Conservation (phyloP, 1,139 yeast species). For the Geotrichum restrictum region DNA sequence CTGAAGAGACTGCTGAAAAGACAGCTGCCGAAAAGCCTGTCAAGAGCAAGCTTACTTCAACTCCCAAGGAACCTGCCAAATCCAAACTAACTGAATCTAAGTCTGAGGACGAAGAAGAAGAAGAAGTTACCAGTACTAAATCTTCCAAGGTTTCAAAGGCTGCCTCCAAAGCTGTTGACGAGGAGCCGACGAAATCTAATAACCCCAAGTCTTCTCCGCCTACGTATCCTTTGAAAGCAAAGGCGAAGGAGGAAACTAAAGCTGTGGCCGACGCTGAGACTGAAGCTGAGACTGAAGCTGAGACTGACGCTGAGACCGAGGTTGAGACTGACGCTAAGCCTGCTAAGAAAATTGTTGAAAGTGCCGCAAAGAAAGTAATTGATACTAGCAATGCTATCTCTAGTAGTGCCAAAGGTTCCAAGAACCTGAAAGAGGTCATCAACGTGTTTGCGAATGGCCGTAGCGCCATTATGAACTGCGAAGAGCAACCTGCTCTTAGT, state of each 20-base stretch:
- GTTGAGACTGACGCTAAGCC: not conserved
- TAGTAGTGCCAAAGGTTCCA: not conserved
- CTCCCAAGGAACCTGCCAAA: not conserved
- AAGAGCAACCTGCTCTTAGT: conserved; percentile 5
- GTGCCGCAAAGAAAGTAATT: too few species aligned
- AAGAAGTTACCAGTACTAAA: not conserved
- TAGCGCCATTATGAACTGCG: conserved; percentile 7
- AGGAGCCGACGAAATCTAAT: not conserved
- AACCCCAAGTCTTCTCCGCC: not conserved
- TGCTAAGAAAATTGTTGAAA: not conserved
- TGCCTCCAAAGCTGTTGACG: not conserved
- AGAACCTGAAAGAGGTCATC: not conserved
- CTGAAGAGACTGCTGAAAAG: not conserved
- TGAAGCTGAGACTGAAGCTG: not conserved
- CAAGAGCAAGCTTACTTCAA: too few species aligned
- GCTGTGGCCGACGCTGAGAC: too few species aligned
- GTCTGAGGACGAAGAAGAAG: not conserved
- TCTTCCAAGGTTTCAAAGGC: not conserved
- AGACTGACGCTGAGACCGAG: too few species aligned
- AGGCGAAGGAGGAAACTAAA: not conserved
- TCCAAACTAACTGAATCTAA: not conserved
- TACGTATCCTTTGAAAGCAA: too few species aligned
- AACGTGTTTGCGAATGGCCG: conserved; percentile 5
- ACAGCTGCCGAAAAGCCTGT: too few species aligned
- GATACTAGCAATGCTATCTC: not conserved